Percentiles rank a stretch among this genome's conserved stretches.
phyloP scores from a whole-genome alignment of 2,329 filamentous ascomycete genomes.

The Botrytis fabae region DNA sequence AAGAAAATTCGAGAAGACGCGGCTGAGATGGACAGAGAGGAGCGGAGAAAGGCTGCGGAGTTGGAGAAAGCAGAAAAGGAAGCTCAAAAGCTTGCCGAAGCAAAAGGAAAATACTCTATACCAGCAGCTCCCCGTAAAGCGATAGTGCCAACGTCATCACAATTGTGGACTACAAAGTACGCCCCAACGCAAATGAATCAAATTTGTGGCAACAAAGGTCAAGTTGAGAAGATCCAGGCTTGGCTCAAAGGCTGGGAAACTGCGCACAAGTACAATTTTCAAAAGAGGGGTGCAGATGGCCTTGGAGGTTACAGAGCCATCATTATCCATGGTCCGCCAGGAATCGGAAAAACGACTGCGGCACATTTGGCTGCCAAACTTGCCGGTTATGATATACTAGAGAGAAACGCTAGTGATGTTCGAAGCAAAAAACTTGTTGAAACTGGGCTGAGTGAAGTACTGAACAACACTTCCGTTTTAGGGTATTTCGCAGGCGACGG shows the following conservation, averaged over 20 bases:
- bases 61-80: conserved; percentile 52
- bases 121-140: conserved; percentile 45
- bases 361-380: conserved; percentile 91
- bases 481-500: conserved; percentile 88
- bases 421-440: conserved; percentile 96
- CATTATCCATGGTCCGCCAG: conserved; percentile 91
- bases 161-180: conserved; percentile 94
- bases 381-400: conserved; percentile 89
- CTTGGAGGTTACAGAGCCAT: conserved; percentile 82
- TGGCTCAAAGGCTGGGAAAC: conserved; percentile 86
- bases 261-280: conserved; percentile 77
- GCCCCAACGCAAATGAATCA: conserved; percentile 81
- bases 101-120: conserved; percentile 41
- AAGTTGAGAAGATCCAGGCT: conserved; percentile 83
- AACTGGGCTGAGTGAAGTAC: conserved; percentile 79
- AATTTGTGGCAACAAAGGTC: conserved; percentile 91
- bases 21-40: conserved; percentile 81
- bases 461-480: conserved; percentile 89
- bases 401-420: conserved; percentile 94
- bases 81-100: conserved; percentile 36
- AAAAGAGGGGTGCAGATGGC: conserved; percentile 79
- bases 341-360: conserved; percentile 96
- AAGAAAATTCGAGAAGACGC: conserved; percentile 79
- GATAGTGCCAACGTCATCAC: conserved; percentile 51
- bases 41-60: conserved; percentile 58